phyloP scores from a whole-genome alignment of 495 filamentous ascomycete species.

The Penicillium flavigenum region DNA sequence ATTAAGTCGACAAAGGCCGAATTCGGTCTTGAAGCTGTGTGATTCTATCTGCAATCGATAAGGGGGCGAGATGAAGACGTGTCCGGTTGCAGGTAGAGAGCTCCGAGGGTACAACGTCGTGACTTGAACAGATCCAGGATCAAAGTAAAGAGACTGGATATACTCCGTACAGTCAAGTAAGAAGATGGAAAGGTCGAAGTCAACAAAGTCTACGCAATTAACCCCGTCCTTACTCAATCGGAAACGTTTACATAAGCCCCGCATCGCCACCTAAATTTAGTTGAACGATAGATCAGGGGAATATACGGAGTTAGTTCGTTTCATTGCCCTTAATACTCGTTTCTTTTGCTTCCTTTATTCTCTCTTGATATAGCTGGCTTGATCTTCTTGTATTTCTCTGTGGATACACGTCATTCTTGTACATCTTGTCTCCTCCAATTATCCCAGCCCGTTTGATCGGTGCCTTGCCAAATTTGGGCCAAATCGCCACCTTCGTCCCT shows the following conservation, averaged over 20 bases:
- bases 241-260: conserved; percentile 22
- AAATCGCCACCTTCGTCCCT: conserved; percentile 21
- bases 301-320: background rate
- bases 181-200: background rate
- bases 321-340: background rate
- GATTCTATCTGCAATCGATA: conserved; percentile 22
- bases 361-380: background rate
- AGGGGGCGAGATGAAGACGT: conserved; percentile 28
- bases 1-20: background rate
- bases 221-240: background rate
- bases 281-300: conserved; percentile 16
- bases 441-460: conserved; percentile 23
- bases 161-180: background rate
- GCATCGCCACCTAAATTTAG: conserved; percentile 25
- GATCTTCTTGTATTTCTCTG: conserved; percentile 1
- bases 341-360: background rate
- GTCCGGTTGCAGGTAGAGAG: conserved; percentile 24
- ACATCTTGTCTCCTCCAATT: conserved; percentile 8
- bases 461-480: conserved; percentile 14
- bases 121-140: background rate
- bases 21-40: conserved; percentile 8
- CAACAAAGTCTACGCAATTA: background rate
- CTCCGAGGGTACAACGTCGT: background rate
- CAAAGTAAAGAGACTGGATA: background rate
- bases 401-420: conserved; percentile 27